Base-by-base conservation (phyloP, 2,329 filamentous ascomycete species). In the Hypoxylon sp. region DNA sequence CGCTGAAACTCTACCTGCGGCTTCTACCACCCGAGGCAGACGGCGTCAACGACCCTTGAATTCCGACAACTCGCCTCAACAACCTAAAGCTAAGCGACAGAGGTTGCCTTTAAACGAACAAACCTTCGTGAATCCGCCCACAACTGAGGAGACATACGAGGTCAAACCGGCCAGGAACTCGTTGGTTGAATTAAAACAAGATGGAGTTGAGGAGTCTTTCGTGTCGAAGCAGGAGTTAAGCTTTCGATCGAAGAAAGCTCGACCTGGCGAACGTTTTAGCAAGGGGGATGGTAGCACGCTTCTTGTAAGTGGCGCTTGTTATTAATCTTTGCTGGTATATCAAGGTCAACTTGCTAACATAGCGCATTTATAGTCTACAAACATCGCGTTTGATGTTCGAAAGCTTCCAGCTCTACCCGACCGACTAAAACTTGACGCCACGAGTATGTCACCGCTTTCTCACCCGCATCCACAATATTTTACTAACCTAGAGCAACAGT, bases 401-500 rank as follows among this genome's bases (percentile, higher is more conserved):
- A 91, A 92, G 70, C 80, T 97, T 21, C 90, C 90, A 49, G 86
- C 89, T 46, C 80, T 95, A 16, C 92, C 93, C 37, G 87, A 92
- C 64, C 83, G 86, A 65, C 82, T 96, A 57, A 84, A 86, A 59
- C 75, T 82, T 60, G 81, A 86, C 64, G 78, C 82, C 51, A 77
- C 78, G 68, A 81, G 89, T 91, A 79, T 69, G 83, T 71, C 27
- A 13, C 26, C 23, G 8, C 35, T 38, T 49, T 41, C 36, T 36
- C 31, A 40, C 8, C n/a, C 32, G 20, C 27, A 9, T 7, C 12
- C 17, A 25, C 27, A 36, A 41, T 37, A 30, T 21, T 16, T 56
- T 41, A 38, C 66, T 71, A 51, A 71, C 37, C 20, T 25, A 12
- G 43, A 29, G 13, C 21, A 51, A 26, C 42, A 90, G 86, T 75